Evolutionary conservation across 2,329 filamentous ascomycete species (phyloP), one percentile per base, ranked within the genome.

Genomic region (Aphanocladium album): DNA sequence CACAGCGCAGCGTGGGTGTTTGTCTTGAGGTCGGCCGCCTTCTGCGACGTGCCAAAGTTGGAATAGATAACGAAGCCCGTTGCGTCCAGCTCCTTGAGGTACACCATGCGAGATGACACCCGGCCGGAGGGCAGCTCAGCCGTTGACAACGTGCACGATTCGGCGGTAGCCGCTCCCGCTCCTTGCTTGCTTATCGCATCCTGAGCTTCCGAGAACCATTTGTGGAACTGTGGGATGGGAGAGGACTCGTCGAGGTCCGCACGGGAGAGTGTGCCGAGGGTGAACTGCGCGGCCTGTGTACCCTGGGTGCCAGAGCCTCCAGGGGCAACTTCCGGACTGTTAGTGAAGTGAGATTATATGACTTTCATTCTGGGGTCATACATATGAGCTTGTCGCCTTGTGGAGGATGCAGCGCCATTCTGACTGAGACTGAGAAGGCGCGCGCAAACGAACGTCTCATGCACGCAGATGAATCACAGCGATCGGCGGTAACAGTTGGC

Each of bases 11-110:
- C 93, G 77, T 89, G 88, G 30, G 84, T 83, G 74, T 98, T 99
- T 4, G 76, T 80, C 23, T 78, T 80, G 7, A 95, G 77, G 72
- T 96, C 91, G 54, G 76, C 70, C 0, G 87, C 84, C 77, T 88
- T 85, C 68, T 82, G 77, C 62, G 86, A 90, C 0, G 90, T 95
- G 62, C 86, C 92, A 79, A 93, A 93, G 75, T 99, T 99, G 70
- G 86, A 89, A 80, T 98, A 99, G 53, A 99, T 81, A 47, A 98
- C 91, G 76, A 96, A 99, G 17, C 93, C 92, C 21, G 39, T 47
- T 12, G 39, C 75, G 74, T 98, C 93, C 25, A 98, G 85, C 79
- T 98, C 95, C 77, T 99, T 99, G 66, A 99, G 83, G 76, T 98
- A 99, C 41, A 99, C 91, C 67, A 91, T 83, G 62, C 95, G 90